phyloP scores from a whole-genome alignment of 805 yeast species.

The Yarrowia alimentaria region DNA sequence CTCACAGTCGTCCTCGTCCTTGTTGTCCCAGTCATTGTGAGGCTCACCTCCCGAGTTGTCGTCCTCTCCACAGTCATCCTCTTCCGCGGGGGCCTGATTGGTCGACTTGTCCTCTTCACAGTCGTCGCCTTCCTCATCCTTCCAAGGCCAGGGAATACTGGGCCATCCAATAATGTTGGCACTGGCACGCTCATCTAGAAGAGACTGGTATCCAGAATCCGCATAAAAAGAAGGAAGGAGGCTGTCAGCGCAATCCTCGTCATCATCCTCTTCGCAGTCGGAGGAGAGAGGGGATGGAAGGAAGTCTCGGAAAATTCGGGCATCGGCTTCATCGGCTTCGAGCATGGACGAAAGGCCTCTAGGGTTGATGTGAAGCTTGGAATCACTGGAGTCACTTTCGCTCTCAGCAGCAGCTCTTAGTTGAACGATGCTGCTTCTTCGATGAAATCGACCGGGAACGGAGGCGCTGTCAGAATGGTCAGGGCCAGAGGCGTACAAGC shows the following conservation, averaged over 20 bases:
- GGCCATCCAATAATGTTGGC: slow-evolving; percentile 24
- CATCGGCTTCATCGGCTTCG: not conserved
- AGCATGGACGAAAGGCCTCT: not conserved
- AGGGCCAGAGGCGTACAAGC: not conserved
- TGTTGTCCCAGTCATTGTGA: too few relatives aligned
- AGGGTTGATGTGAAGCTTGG: slow-evolving; percentile 10
- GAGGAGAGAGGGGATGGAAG: not conserved
- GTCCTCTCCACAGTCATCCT: slow-evolving; percentile 13
- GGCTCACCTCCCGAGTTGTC: not conserved
- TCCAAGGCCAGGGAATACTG: slow-evolving; percentile 25
- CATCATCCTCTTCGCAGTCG: slow-evolving; percentile 12
- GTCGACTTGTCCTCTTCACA: slow-evolving; percentile 3
- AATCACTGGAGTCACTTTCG: too few relatives aligned
- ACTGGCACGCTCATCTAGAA: slow-evolving; percentile 2
- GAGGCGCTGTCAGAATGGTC: not conserved
- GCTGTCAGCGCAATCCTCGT: slow-evolving; percentile 17
- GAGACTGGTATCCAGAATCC: not conserved
- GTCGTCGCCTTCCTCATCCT: slow-evolving; percentile 17
- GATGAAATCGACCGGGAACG: slow-evolving; percentile 14
- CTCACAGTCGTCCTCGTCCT: not conserved
- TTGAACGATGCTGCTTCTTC: slow-evolving; percentile 12
- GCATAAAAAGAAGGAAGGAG: slow-evolving; percentile 1
- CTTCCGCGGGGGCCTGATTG: not conserved
- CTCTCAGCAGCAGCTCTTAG: not conserved
- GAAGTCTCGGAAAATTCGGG: slow-evolving; percentile 18